Evolutionary conservation across 371 early-diverging fungal species (phyloP), one percentile per base, ranked within the genome.

Genomic region (Mucor irregularis): DNA sequence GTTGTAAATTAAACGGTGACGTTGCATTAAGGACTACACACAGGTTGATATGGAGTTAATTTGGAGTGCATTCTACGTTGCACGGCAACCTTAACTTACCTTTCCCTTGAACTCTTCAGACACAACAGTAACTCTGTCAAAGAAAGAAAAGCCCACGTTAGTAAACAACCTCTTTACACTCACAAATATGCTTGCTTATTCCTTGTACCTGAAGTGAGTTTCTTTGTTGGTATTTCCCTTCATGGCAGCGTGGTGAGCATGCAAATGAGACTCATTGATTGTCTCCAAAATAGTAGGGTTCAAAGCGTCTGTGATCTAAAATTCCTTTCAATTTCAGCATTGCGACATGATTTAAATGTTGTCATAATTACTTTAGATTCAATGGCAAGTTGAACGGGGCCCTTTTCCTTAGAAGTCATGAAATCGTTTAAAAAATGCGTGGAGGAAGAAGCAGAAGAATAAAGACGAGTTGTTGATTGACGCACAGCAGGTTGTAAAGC

Each of bases 161-260:
- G n/a, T n/a, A n/a, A n/a, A n/a, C n/a, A n/a, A n/a, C n/a, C n/a
- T n/a, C n/a, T n/a, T n/a, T n/a, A n/a, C n/a, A n/a, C n/a, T n/a
- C n/a, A n/a, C n/a, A n/a, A n/a, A n/a, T n/a, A n/a, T n/a, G n/a
- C n/a, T n/a, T n/a, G n/a, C n/a, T n/a, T n/a, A n/a, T n/a, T n/a
- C n/a, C n/a, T n/a, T 28, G n/a, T 78, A 86, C 87, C 76, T 68
- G 63, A 90, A 90, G 57, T 90, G 91, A 10, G 90, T 90, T 61
- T 90, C 91, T 28, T 77, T 82, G 71, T 80, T 85, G n/a, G 71
- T 73, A 14, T 80, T 82, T 5, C 86, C 88, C 53, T 82, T 74
- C 91, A 90, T 90, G 9, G 91, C 81, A 40, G 78, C 81, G 65
- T 90, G 91, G 56, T 88, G 87, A 13, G 86, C 69, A 63, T 90